Base-by-base conservation (phyloP, 768 basidiomycete genomes). In the Sporobolomyces roseus region DNA sequence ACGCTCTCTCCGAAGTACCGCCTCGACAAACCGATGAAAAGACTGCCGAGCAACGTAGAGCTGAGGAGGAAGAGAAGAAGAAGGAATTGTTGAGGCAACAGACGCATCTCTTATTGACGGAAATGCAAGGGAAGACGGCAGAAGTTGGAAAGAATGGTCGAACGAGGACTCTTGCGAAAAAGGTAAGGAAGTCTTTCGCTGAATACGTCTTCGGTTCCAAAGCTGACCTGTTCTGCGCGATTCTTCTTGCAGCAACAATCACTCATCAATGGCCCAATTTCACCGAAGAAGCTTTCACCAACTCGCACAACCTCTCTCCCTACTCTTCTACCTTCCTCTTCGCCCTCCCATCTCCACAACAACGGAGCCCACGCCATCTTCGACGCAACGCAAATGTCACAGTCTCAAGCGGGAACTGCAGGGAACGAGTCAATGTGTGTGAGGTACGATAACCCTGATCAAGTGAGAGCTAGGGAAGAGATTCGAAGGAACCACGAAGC, bases 241-340 rank as follows among this genome's bases (percentile, higher is more conserved):
- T 5, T 23, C 14, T n/a, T 41, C 27, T 23, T 33, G 27, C 29
- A 60, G 58, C 58, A 60, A 48, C 43, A 46, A 46, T 60, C n/a
- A n/a, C n/a, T n/a, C n/a, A n/a, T n/a, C 58, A 23, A 46, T 60
- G 8, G 7, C 36, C 4, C 17, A 60, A 4, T 41, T 43, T 41
- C 10, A 17, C 17, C 10, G 38, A 9, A 17, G 38, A 41, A 41
- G 17, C 27, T 58, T 33, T 48, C 58, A 4, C 58, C 58, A 33
- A 46, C 58, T 14, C 58, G 58, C 13, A 60, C 58, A 16, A 60
- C 58, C 33, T 60, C 58, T 10, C 58, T 60, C 19, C 58, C 58
- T 30, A 48, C 58, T 23, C 32, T 60, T 7, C 45, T 48, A 3
- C 58, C 58, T 35, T 60, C 58, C 8, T 60, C 58, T 7, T 60